A percentile compares a stretch with the other conserved stretches of the same genome.
phyloP scores from a whole-genome alignment of 805 yeast species.

The Lipomyces starkeyi region DNA sequence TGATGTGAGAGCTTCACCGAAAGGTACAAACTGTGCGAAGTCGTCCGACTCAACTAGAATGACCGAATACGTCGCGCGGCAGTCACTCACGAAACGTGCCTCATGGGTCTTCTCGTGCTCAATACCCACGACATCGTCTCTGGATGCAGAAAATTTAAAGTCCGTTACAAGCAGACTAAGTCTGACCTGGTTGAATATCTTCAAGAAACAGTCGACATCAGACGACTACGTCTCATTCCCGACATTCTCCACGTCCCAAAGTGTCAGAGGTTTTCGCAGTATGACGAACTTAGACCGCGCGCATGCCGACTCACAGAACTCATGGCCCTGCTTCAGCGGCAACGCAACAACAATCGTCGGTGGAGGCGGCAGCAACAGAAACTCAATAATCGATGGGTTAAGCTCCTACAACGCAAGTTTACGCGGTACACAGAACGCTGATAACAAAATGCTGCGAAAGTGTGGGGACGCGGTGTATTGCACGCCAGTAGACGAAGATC shows the following conservation, averaged over 20 bases:
- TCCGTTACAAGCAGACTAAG: background rate
- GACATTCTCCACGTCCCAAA: conserved; percentile 6
- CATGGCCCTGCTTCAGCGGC: conserved; percentile 17
- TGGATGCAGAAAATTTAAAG: background rate
- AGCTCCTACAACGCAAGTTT: conserved; percentile 9
- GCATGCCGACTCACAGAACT: background rate
- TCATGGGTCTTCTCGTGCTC: conserved; percentile 18
- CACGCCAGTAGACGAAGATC: conserved; percentile 15
- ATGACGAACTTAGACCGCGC: conserved; percentile 9
- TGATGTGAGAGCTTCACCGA: background rate
- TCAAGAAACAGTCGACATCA: conserved; percentile 6
- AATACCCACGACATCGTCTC: conserved; percentile 8
- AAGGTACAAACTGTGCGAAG: background rate
- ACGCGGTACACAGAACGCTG: background rate
- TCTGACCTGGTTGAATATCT: conserved; percentile 17
- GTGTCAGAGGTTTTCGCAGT: background rate
- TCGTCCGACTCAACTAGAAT: background rate
- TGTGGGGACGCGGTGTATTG: conserved; percentile 3
- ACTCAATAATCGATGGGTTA: conserved; percentile 15
- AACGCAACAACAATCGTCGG: conserved; percentile 5
- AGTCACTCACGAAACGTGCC: conserved; percentile 20
- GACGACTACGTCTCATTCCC: conserved; percentile 36
- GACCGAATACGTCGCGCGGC: background rate
- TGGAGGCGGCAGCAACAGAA: conserved; percentile 19
- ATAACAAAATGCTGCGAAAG: conserved; percentile 5